Evolutionary conservation across 2,329 filamentous ascomycete genomes (phyloP).

Genomic region (Aspergillus tubingensis): DNA sequence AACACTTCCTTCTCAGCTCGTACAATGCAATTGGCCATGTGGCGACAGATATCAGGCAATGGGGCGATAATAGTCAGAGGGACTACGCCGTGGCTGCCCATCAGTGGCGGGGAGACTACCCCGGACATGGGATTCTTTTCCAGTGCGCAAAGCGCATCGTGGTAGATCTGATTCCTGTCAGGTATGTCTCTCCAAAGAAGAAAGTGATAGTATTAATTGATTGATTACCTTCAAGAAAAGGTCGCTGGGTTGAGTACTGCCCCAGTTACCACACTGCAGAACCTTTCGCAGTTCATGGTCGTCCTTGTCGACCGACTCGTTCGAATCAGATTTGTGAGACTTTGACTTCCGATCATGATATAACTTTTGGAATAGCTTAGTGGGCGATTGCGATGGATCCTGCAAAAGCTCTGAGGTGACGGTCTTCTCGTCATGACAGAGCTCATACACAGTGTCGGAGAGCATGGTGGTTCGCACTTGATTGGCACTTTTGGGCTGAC

Average conservation of each 20-base stretch:
- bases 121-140: slow-evolving; percentile 46
- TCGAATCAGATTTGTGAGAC: slow-evolving; percentile 27
- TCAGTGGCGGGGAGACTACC: slow-evolving; percentile 59
- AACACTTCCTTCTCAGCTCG: slow-evolving; percentile 72
- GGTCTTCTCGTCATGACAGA: slow-evolving; percentile 57
- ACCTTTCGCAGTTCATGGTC: slow-evolving; percentile 56
- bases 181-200: not conserved
- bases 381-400: slow-evolving; percentile 56
- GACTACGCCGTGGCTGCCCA: slow-evolving; percentile 63
- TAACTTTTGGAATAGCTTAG: slow-evolving; percentile 58
- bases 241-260: slow-evolving; percentile 61
- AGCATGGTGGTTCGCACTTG: slow-evolving; percentile 36
- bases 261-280: slow-evolving; percentile 67
- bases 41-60: slow-evolving; percentile 69
- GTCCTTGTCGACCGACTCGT: slow-evolving; percentile 20
- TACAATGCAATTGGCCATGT: slow-evolving; percentile 75
- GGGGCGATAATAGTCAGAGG: slow-evolving; percentile 70
- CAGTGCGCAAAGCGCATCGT: slow-evolving; percentile 58
- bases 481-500: slow-evolving; percentile 20
- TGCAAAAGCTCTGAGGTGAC: slow-evolving; percentile 61
- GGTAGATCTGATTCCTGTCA: slow-evolving; percentile 53
- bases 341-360: slow-evolving; percentile 46
- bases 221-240: slow-evolving; percentile 61
- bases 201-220: not conserved
- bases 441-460: slow-evolving; percentile 50